Evolutionary conservation across 1,139 yeast species (phyloP), one percentile per base, ranked within the genome.

Genomic region (Debaryomyces psychrophilus): DNA sequence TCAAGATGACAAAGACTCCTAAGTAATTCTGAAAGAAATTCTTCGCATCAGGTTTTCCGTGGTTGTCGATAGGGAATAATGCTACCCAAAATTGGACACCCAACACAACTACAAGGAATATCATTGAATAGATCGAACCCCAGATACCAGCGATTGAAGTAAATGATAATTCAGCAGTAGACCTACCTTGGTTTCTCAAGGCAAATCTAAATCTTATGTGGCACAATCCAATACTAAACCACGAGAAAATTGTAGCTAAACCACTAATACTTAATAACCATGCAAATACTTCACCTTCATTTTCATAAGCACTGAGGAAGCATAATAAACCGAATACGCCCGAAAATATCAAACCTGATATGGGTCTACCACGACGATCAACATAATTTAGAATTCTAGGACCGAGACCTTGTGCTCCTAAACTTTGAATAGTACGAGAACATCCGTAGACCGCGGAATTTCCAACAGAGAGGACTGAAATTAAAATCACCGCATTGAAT

Each of bases 371-470:
- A 22, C 56, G 60, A 17, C 67, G 58, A 55, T 73, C 79, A 34
- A 74, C 71, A 43, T 72, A 72, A 12, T 55, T 60, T 41, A 70
- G 66, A 28, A 60, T 51, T 31, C 53, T 49, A 1, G 79, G 79
- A 0, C 73, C 78, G 48, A 70, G 60, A 1, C 76, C 77, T 50
- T 70, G 76, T 23, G 70, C 70, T 7, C 76, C 72, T 47, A 73
- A 58, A 40, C 72, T 66, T 52, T 69, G 68, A 38, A 70, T 60
- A 2, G 78, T 71, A 53, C 79, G 60, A 9, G 78, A 71, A 51
- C 71, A 69, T 0, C 76, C 79, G 53, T 68, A 74, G 5, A 73
- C 76, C 5, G 78, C 75, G 1, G 77, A 68, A 52, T 73, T 72
- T 5, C 77, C 79, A 29, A 73, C 75, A 12, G 79, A 70, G 34